These are phyloP conservation scores for Prunus armeniaca DNA, from an alignment of 306 rosid species.

Conservation along the genomic window DNA sequence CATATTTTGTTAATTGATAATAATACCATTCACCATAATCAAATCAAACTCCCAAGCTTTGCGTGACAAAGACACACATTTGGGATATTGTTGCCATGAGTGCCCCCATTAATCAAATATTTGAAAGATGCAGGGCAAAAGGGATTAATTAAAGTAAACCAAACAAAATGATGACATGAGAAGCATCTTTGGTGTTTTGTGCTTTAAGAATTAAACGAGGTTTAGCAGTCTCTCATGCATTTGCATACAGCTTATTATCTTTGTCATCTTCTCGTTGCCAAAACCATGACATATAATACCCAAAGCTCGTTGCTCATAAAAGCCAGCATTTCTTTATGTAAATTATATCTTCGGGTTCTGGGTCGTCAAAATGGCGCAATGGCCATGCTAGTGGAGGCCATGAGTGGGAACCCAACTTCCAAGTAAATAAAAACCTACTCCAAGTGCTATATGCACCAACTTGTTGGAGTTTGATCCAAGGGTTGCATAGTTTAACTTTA, in stretches of 20 bases:
- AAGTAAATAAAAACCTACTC: constrained; percentile 12
- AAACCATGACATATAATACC: constrained; percentile 43
- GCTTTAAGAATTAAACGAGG: background rate
- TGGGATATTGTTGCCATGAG: background rate
- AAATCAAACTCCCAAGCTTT: too few species aligned
- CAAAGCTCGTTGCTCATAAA: constrained; percentile 29
- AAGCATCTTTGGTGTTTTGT: background rate
- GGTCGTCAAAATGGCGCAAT: constrained; percentile 23
- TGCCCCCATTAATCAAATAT: background rate
- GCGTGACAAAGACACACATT: background rate
- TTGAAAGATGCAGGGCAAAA: background rate
- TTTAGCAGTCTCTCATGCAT: constrained; percentile 5
- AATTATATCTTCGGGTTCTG: constrained; percentile 26
- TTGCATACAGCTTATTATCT: background rate
- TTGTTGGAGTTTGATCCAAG: constrained; percentile 29
- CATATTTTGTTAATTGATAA: too few species aligned
- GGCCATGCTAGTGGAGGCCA: constrained; percentile 44
- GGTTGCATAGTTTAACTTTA: background rate
- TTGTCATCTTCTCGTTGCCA: constrained; percentile 39
- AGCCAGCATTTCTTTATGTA: constrained; percentile 2
- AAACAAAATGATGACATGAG: constrained; percentile 1
- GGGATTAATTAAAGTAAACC: background rate
- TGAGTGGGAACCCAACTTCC: constrained; percentile 42
- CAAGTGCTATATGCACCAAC: background rate
- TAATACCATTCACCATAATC: too few species aligned